phyloP scores from a whole-genome alignment of 1,284 basidiomycete genomes.

The Irpex sp. region DNA sequence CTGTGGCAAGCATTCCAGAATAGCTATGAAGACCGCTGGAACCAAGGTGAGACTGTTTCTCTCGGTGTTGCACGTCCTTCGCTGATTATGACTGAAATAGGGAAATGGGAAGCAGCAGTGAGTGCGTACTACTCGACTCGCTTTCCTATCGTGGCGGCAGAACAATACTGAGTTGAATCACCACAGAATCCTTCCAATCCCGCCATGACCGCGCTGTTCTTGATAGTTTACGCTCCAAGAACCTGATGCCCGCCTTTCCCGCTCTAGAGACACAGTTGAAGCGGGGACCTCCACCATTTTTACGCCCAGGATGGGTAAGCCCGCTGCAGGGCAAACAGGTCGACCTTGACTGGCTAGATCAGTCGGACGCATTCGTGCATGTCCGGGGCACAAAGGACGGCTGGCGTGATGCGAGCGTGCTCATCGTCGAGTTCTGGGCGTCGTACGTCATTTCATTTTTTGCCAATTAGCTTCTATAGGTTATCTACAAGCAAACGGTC shows the following conservation, averaged over 20 bases:
- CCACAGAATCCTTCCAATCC: conserved; percentile 22
- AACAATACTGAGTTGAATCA: background rate
- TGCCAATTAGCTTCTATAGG: background rate
- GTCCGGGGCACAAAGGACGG: conserved; percentile 25
- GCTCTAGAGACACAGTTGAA: conserved; percentile 26
- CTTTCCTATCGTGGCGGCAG: background rate
- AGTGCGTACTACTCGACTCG: conserved; percentile 13
- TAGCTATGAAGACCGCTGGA: conserved; percentile 29
- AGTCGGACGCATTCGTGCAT: conserved; percentile 22
- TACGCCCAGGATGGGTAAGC: conserved; percentile 30
- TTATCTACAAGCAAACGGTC: background rate
- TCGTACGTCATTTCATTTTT: conserved; percentile 21
- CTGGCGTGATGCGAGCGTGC: conserved; percentile 25
- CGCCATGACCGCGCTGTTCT: conserved; percentile 24
- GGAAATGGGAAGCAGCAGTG: conserved; percentile 25
- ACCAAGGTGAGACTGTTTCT: conserved; percentile 20
- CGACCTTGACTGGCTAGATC: conserved; percentile 28
- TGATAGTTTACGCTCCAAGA: conserved; percentile 23
- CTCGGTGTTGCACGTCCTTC: background rate
- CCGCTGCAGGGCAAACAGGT: conserved; percentile 26
- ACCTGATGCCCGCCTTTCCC: conserved; percentile 28
- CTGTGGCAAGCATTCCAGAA: conserved; percentile 29
- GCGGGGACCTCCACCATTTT: conserved; percentile 29
- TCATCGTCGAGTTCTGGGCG: conserved; percentile 31
- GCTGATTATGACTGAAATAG: conserved; percentile 9